These are phyloP conservation scores for Lagenidium sp. DNA, from an alignment of 352 stramenopile species.

Conservation along the genomic window DNA sequence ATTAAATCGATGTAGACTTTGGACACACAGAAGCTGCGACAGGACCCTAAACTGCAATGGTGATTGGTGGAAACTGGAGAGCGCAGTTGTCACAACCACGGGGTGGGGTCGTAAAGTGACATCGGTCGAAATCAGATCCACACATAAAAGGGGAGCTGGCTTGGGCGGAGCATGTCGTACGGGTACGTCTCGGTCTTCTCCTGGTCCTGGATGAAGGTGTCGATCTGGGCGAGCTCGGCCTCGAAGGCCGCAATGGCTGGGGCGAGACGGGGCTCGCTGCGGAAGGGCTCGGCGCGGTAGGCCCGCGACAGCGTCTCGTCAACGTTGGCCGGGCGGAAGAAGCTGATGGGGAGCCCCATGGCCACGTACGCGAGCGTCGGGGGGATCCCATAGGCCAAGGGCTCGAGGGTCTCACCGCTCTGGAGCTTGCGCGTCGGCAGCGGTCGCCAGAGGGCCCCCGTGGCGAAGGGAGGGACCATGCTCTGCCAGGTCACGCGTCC, in stretches of 20 bases:
- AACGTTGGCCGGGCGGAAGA: conserved; percentile 9
- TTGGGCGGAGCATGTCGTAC: conserved; percentile 9
- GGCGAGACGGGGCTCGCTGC: conserved; percentile 6
- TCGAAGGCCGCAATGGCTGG: conserved; percentile 10
- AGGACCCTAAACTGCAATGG: too few species aligned
- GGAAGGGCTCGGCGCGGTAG: conserved; percentile 9
- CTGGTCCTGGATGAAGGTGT: conserved; percentile 7
- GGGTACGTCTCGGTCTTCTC: conserved; percentile 9
- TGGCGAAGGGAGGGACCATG: conserved; percentile 1
- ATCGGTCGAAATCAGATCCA: conserved; percentile 12
- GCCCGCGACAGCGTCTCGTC: conserved; percentile 9
- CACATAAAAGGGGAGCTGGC: conserved; percentile 12
- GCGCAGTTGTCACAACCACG: too few species aligned
- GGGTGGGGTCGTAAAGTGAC: too few species aligned
- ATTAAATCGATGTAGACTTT: too few species aligned
- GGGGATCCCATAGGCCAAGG: conserved; percentile 4
- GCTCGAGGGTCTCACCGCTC: neutral
- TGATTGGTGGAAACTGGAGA: too few species aligned
- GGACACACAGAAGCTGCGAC: too few species aligned
- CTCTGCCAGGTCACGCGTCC: conserved; percentile 31
- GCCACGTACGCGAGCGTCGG: conserved; percentile 5
- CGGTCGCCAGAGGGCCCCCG: conserved; percentile 7
- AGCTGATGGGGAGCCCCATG: conserved; percentile 4
- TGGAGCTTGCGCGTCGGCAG: conserved; percentile 7
- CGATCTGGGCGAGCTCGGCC: conserved; percentile 5